Conservation (phyloP, 768 basidiomycete species). For the Trametopsis cervina region DNA sequence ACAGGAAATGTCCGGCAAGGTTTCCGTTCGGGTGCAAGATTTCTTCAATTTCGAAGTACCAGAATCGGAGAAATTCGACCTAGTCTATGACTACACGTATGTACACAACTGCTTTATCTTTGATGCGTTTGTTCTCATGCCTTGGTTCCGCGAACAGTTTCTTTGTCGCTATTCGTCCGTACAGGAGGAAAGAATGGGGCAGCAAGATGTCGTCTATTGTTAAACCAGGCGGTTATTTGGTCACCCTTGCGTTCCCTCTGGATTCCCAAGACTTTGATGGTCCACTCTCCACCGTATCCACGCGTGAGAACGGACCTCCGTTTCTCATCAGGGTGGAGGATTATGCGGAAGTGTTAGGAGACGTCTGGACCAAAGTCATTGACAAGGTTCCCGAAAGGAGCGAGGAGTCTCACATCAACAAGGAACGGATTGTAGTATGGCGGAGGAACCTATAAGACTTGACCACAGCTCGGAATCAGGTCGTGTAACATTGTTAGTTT, state of each 20-base stretch:
- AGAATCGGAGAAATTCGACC: constrained; percentile 35
- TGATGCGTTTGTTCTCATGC: no score
- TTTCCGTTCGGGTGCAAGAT: constrained; percentile 34
- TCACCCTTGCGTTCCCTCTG: constrained; percentile 50
- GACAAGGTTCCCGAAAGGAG: constrained; percentile 44
- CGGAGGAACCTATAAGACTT: constrained; percentile 24
- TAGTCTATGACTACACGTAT: constrained; percentile 64
- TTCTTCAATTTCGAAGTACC: constrained; percentile 45
- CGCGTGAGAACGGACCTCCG: no score
- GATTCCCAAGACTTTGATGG: constrained; percentile 27
- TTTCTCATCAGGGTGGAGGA: constrained; percentile 52
- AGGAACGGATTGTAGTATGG: constrained; percentile 51
- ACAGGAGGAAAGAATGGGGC: constrained; percentile 48
- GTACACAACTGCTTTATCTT: background rate
- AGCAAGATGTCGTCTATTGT: constrained; percentile 46
- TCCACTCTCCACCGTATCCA: no score
- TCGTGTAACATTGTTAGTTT: no score
- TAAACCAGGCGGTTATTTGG: constrained; percentile 56
- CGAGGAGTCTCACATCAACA: constrained; percentile 33
- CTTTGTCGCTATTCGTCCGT: constrained; percentile 65
- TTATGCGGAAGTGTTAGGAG: constrained; percentile 43
- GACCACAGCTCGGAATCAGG: no score
- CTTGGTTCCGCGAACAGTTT: constrained; percentile 44
- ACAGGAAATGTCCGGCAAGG: constrained; percentile 28
- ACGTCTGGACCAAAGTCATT: constrained; percentile 43